Conservation (phyloP, 1,284 basidiomycete species). For the Ceratobasidium sp. region DNA sequence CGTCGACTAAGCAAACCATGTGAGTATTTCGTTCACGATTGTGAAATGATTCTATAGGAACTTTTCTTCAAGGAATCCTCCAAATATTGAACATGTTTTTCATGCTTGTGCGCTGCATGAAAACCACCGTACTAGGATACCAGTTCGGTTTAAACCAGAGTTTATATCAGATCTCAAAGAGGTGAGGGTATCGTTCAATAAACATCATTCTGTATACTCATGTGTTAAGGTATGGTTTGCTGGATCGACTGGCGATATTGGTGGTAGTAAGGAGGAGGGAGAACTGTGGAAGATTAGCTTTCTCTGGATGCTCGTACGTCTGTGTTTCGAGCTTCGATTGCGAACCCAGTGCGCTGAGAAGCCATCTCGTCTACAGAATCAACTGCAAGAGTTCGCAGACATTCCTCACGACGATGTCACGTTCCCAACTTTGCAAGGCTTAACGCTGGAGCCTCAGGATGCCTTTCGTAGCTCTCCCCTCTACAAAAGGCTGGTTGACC, state of each 20-base stretch:
- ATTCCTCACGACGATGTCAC: background rate
- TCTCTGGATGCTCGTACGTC: background rate
- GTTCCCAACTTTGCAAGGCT: background rate
- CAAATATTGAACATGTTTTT: background rate
- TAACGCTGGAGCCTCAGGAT: background rate
- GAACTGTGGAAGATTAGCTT: constrained; percentile 1
- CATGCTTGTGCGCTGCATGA: constrained; percentile 5
- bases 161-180: background rate
- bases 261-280: background rate
- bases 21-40: background rate
- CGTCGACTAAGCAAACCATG: background rate
- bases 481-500: background rate
- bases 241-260: background rate
- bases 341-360: background rate
- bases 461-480: background rate
- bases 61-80: background rate
- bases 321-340: background rate
- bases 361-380: background rate
- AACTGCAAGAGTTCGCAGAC: background rate
- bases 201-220: background rate
- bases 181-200: background rate
- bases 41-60: background rate
- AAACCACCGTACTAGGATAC: background rate
- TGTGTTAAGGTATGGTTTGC: background rate
- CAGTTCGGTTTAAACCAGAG: background rate